Base-by-base conservation (phyloP, 768 basidiomycete species). In the Pleurotus tuber-regium region DNA sequence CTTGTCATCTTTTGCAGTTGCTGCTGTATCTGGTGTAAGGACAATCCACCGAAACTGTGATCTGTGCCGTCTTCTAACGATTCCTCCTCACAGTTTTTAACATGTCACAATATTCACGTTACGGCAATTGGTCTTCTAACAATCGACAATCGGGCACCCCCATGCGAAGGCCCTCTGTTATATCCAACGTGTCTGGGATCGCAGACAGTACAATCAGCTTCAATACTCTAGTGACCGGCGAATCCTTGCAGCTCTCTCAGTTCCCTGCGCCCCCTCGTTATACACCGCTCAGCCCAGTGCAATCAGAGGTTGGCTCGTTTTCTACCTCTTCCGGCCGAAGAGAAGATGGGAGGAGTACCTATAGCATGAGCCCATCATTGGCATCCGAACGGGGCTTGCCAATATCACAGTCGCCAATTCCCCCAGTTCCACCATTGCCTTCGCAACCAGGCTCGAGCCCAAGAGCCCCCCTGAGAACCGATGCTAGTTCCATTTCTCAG, bases 131-230 rank as follows among this genome's bases (percentile, higher is more conserved):
- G 12, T 19, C 31, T 19, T 48, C 46, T 33, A 24, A n/a, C 35
- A 48, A 35, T 48, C 46, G 46, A 31, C 29, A 31, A 21, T 31
- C 29, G 23, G 31, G 16, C 18, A 29, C 24, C 16, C 14, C 23
- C 12, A 48, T 18, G n/a, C n/a, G 46, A 19, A 29, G 35, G 31
- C 46, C 46, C 23, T 84, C 81, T 30, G 59, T 77, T 39, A 71
- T 73, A 47, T 82, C 82, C 31, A 77, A 72, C 53, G 78, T 74
- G 4, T 83, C 83, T n/a, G 78, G 72, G 23, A 63, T 82, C 33
- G 79, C 82, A 28, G 77, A 77, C 43, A 82, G 79, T 47, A 78
- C 79, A 24, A 76, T 83, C 39, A 79, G 76, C 61, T 72, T 75
- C 58, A 59, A 56, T 51, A 50, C 52, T 51, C 52, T 43, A 43